Evolutionary conservation across 805 yeast species (phyloP).

Genomic region (Ogataea zsoltii): DNA sequence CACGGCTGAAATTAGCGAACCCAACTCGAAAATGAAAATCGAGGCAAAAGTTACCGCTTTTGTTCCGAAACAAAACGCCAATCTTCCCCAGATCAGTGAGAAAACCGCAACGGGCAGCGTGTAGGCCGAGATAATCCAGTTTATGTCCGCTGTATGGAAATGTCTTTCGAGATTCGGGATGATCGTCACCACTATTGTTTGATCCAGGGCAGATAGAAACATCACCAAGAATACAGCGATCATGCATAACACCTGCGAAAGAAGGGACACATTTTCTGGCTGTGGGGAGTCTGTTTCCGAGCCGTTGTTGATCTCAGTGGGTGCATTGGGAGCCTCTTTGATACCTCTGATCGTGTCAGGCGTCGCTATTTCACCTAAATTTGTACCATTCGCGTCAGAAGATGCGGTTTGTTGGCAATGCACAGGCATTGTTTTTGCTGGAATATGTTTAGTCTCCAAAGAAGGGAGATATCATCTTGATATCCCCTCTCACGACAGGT

Average conservation of each 20-base stretch:
- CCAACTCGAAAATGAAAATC: slow-evolving; percentile 56
- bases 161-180: slow-evolving; percentile 48
- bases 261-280: too few species aligned
- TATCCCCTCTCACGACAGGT: too few species aligned
- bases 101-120: slow-evolving; percentile 55
- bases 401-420: too few species aligned
- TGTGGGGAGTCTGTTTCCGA: too few species aligned
- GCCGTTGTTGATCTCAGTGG: too few species aligned
- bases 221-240: slow-evolving; percentile 21
- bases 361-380: too few species aligned
- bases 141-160: slow-evolving; percentile 51
- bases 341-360: too few species aligned
- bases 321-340: too few species aligned
- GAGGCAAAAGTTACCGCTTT: slow-evolving; percentile 48
- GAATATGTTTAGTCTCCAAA: too few species aligned
- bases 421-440: too few species aligned
- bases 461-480: too few species aligned
- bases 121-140: slow-evolving; percentile 61
- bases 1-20: slow-evolving; percentile 61
- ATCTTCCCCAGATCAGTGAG: slow-evolving; percentile 56
- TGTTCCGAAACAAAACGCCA: slow-evolving; percentile 58
- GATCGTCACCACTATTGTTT: slow-evolving; percentile 56
- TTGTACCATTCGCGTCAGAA: too few species aligned
- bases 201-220: slow-evolving; percentile 50
- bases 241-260: slow-evolving; percentile 12